Evolutionary conservation across 2,329 filamentous ascomycete species (phyloP).

Genomic region (Fusarium kyushuense): DNA sequence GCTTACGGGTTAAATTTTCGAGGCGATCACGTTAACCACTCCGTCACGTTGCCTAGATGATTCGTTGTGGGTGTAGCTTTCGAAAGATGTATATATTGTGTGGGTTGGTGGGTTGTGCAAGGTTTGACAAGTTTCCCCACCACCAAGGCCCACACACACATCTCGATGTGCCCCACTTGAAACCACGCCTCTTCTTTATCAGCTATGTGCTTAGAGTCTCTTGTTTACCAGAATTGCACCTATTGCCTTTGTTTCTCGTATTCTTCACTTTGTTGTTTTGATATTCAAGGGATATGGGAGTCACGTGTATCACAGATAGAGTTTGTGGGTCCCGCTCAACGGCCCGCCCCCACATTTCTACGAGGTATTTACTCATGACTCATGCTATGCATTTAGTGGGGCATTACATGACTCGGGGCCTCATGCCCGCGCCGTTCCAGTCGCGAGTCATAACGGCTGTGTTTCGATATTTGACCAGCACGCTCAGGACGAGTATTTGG

Average conservation of each 20-base stretch:
- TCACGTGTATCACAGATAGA: neutral
- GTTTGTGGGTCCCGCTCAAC: neutral
- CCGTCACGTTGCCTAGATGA: neutral
- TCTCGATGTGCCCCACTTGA: neutral
- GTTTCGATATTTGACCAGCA: neutral
- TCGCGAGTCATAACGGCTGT: neutral
- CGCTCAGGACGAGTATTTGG: neutral
- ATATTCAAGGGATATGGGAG: neutral
- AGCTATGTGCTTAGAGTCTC: neutral
- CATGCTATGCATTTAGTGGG: neutral
- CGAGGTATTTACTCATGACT: neutral
- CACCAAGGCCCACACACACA: neutral
- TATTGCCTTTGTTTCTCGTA: neutral
- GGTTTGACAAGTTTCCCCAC: neutral
- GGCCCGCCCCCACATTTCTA: neutral
- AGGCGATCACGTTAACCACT: neutral
- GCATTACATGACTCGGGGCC: rapidly evolving
- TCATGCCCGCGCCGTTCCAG: neutral
- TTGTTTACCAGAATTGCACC: neutral
- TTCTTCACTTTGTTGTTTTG: neutral
- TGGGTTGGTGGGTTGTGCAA: neutral
- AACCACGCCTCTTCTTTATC: neutral
- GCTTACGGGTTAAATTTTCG: neutral
- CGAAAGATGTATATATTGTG: neutral
- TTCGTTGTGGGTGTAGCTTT: neutral